A percentile compares a stretch with the other conserved stretches of the same genome.
Evolutionary conservation across 129 eudicot genomes (phyloP).

Genomic region (Rutidosis leptorrhynchoides): DNA sequence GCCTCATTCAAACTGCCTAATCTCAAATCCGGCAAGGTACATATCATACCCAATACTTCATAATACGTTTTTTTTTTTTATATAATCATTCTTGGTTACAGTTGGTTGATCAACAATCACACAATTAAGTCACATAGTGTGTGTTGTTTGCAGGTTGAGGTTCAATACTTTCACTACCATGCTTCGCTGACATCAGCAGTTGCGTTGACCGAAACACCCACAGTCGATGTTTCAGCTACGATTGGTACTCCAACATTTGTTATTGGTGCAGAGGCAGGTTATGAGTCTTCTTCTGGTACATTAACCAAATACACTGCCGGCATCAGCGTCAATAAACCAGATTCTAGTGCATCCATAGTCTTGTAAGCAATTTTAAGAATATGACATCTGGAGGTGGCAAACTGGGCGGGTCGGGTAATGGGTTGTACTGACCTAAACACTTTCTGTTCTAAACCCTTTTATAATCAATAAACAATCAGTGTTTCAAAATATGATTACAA

Average conservation of each 20-base stretch:
- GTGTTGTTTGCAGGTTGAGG: slow-evolving; percentile 55
- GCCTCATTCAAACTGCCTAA: slow-evolving; percentile 59
- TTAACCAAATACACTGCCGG: slow-evolving; percentile 85
- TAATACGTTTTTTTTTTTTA: not conserved
- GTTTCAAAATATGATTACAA: not conserved
- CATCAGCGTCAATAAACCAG: slow-evolving; percentile 66
- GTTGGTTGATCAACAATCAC: not conserved
- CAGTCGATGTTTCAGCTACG: slow-evolving; percentile 66
- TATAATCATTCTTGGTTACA: not conserved
- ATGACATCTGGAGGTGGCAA: not conserved
- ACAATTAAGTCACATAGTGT: no score
- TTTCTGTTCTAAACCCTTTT: not conserved
- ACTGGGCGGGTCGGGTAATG: not conserved
- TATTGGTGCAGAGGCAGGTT: slow-evolving; percentile 78
- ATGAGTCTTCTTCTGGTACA: slow-evolving; percentile 62
- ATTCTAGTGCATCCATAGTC: slow-evolving; percentile 60
- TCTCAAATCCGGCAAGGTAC: slow-evolving; percentile 65
- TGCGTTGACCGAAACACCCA: slow-evolving; percentile 54
- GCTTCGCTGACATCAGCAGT: slow-evolving; percentile 64
- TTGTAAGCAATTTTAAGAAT: not conserved
- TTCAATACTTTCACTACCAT: slow-evolving; percentile 79
- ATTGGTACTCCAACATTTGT: slow-evolving; percentile 77
- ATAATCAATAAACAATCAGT: not conserved
- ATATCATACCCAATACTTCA: not conserved
- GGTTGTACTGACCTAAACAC: not conserved